Percentiles rank a stretch among this genome's conserved stretches.
These are phyloP conservation scores for Starmera quercuum DNA, from an alignment of 805 yeast species.

Conservation along the genomic window DNA sequence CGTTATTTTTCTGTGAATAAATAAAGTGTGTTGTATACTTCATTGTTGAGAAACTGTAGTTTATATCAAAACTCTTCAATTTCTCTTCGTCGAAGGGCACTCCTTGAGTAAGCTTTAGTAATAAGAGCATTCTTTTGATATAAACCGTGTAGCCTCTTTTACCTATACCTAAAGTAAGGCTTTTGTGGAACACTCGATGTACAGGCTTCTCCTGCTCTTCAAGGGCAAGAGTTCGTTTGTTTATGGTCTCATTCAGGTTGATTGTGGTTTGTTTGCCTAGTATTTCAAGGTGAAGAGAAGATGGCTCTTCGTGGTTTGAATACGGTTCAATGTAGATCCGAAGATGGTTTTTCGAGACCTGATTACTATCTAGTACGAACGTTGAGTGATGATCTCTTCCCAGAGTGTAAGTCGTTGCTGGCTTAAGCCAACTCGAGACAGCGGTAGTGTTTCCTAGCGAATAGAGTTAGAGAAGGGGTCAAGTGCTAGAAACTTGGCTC, in stretches of 20 bases:
- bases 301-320: slow-evolving; percentile 1
- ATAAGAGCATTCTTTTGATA: slow-evolving; percentile 9
- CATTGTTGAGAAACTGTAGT: slow-evolving; percentile 12
- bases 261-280: slow-evolving; percentile 5
- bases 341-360: slow-evolving; percentile 9
- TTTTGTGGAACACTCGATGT: neutral
- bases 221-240: slow-evolving; percentile 1
- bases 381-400: neutral
- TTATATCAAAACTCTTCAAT: slow-evolving; percentile 21
- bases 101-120: slow-evolving; percentile 7
- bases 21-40: slow-evolving; percentile 20
- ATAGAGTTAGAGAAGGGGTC: slow-evolving; percentile 11
- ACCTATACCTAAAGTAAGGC: slow-evolving; percentile 13
- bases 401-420: neutral
- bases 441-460: neutral
- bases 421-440: neutral
- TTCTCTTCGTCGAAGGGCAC: slow-evolving; percentile 3
- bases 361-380: neutral
- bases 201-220: slow-evolving; percentile 1
- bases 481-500: slow-evolving; percentile 15
- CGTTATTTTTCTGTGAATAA: neutral
- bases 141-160: slow-evolving; percentile 6
- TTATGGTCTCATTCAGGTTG: slow-evolving; percentile 2
- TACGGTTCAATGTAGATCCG: slow-evolving; percentile 2
- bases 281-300: slow-evolving; percentile 4